Conservation (phyloP, 176 grass and related monocot genomes). For the Lolium rigidum region DNA sequence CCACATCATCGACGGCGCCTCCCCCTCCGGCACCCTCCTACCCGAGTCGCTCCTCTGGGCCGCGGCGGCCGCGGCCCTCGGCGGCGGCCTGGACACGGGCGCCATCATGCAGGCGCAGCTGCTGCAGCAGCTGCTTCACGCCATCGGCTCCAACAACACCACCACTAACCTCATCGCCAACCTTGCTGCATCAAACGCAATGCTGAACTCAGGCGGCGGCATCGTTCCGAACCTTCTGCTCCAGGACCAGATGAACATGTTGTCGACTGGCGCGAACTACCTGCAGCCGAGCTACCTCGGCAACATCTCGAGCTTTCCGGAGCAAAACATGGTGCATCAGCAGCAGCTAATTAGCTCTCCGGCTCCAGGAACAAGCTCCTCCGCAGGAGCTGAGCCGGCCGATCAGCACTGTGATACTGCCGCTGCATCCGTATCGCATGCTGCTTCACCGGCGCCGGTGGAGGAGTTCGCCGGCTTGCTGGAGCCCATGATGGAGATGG, state of each 20-base stretch:
- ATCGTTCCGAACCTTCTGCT: not conserved
- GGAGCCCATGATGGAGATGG: slow-evolving; percentile 18
- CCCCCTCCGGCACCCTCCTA: not conserved
- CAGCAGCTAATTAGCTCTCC: not conserved
- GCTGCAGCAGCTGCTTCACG: slow-evolving; percentile 47
- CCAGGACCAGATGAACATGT: slow-evolving; percentile 35
- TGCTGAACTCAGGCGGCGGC: not conserved
- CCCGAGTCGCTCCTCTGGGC: slow-evolving; percentile 20
- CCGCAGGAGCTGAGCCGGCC: not conserved
- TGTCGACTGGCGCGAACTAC: not conserved
- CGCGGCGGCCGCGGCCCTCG: slow-evolving; percentile 21
- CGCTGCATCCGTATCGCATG: not conserved
- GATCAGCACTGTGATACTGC: not conserved
- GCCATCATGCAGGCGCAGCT: slow-evolving; percentile 36
- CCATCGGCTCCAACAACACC: not conserved
- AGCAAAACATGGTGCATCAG: not conserved
- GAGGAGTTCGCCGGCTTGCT: slow-evolving; percentile 20
- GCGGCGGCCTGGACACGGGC: slow-evolving; percentile 14
- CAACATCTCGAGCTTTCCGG: not conserved
- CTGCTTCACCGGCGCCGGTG: not conserved
- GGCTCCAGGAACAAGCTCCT: not conserved
- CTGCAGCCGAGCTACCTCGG: not conserved
- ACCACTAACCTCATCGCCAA: not conserved
- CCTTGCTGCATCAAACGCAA: not conserved
- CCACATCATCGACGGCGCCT: slow-evolving; percentile 8